These are phyloP conservation scores for Penicillium silybi DNA, from an alignment of 495 filamentous ascomycete species.

Conservation along the genomic window DNA sequence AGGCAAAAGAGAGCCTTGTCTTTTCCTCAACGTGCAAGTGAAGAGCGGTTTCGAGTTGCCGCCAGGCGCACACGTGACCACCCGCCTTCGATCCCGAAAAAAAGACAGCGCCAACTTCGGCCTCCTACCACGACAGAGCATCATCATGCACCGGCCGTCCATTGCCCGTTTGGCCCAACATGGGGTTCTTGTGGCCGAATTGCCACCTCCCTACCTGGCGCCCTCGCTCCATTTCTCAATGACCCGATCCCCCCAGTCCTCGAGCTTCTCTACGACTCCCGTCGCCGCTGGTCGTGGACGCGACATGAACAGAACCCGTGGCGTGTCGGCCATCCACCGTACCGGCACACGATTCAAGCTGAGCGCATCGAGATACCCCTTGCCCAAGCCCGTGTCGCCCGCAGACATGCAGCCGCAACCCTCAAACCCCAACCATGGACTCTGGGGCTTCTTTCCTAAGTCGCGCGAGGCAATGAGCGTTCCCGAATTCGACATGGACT, in stretches of 20 bases:
- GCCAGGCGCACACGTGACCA: slow-evolving; percentile 19
- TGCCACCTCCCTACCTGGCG: slow-evolving; percentile 43
- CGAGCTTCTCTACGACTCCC: slow-evolving; percentile 46
- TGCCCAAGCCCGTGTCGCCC: slow-evolving; percentile 66
- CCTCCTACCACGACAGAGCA: slow-evolving; percentile 10
- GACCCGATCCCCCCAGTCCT: slow-evolving; percentile 30
- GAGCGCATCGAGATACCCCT: slow-evolving; percentile 61
- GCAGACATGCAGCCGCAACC: slow-evolving; percentile 40
- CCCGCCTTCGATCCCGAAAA: slow-evolving; percentile 13
- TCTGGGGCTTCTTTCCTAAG: slow-evolving; percentile 88
- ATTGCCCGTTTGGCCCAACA: slow-evolving; percentile 34
- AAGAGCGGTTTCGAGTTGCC: slow-evolving; percentile 6
- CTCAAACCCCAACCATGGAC: slow-evolving; percentile 69
- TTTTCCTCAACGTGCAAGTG: neutral
- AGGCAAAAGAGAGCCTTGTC: neutral
- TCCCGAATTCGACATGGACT: slow-evolving; percentile 61
- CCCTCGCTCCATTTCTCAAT: slow-evolving; percentile 42
- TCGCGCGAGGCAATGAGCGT: slow-evolving; percentile 58
- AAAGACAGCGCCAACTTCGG: slow-evolving; percentile 8
- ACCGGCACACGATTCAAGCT: slow-evolving; percentile 71
- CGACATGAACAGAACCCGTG: slow-evolving; percentile 54
- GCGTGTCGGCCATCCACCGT: slow-evolving; percentile 72
- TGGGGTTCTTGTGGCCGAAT: slow-evolving; percentile 31
- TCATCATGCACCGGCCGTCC: slow-evolving; percentile 41
- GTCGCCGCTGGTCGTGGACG: slow-evolving; percentile 33